Percentiles rank a stretch among this genome's conserved stretches.
Conservation (phyloP, 768 basidiomycete genomes). For the Mycena metata region DNA sequence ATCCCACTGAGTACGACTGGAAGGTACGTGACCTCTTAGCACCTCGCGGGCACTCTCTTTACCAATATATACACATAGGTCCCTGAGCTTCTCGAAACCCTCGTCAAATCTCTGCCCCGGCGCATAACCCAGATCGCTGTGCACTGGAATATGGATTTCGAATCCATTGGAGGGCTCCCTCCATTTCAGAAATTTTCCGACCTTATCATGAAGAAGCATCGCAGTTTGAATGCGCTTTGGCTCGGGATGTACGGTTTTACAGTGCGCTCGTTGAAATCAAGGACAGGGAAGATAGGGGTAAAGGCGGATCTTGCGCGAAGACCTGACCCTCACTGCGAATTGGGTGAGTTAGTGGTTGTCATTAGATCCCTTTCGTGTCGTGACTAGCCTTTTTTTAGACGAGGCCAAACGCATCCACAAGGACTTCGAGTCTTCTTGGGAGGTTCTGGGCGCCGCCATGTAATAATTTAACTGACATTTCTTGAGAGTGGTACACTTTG, state of each 20-base stretch:
- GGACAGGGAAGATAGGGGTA: no score
- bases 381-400: no score
- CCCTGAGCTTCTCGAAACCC: neutral
- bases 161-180: neutral
- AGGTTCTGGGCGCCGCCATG: no score
- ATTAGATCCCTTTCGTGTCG: no score
- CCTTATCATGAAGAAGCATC: neutral
- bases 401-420: no score
- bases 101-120: neutral
- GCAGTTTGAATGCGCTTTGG: neutral
- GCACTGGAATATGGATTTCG: neutral
- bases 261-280: neutral
- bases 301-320: no score
- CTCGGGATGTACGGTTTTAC: slow-evolving; percentile 10
- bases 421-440: no score
- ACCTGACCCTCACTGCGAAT: no score
- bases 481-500: no score
- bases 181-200: neutral
- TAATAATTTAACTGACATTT: no score
- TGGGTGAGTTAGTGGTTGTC: no score
- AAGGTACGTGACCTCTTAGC: neutral
- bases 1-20: neutral
- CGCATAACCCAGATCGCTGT: neutral
- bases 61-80: neutral
- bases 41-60: no score